Evolutionary conservation across 352 stramenopile genomes (phyloP).

Genomic region (Pythium guiyangense): DNA sequence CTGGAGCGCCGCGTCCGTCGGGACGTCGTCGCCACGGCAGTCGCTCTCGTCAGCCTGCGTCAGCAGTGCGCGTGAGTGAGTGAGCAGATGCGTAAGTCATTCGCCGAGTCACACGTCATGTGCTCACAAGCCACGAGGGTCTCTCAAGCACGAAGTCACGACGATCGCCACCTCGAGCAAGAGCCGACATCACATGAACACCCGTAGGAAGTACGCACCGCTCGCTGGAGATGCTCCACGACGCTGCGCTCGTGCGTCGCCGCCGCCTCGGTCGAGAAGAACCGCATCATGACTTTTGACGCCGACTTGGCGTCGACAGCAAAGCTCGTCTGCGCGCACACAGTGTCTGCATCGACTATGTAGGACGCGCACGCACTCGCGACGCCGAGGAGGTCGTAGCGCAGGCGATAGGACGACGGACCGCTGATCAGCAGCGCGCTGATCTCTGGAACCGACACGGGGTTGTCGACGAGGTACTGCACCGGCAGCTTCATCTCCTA

Average conservation of each 20-base stretch:
- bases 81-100: no score
- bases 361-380: slow-evolving; percentile 30
- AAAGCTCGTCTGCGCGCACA: slow-evolving; percentile 43
- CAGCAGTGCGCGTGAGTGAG: not conserved
- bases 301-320: slow-evolving; percentile 51
- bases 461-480: slow-evolving; percentile 71
- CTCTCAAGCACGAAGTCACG: not conserved
- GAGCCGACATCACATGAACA: no score
- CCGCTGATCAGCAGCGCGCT: slow-evolving; percentile 50
- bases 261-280: slow-evolving; percentile 34
- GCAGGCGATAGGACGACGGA: slow-evolving; percentile 54
- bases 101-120: not conserved
- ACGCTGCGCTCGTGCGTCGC: slow-evolving; percentile 38
- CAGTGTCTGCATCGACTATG: slow-evolving; percentile 24
- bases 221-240: slow-evolving; percentile 30
- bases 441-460: slow-evolving; percentile 37
- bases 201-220: slow-evolving; percentile 18
- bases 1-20: slow-evolving; percentile 23
- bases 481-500: slow-evolving; percentile 66
- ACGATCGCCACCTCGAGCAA: no score
- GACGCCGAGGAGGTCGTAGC: slow-evolving; percentile 55
- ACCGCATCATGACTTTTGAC: slow-evolving; percentile 53
- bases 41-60: slow-evolving; percentile 1
- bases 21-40: not conserved
- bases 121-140: not conserved